Evolutionary conservation across 345 rosid genomes (phyloP).

Genomic region (Euclidium syriacum): DNA sequence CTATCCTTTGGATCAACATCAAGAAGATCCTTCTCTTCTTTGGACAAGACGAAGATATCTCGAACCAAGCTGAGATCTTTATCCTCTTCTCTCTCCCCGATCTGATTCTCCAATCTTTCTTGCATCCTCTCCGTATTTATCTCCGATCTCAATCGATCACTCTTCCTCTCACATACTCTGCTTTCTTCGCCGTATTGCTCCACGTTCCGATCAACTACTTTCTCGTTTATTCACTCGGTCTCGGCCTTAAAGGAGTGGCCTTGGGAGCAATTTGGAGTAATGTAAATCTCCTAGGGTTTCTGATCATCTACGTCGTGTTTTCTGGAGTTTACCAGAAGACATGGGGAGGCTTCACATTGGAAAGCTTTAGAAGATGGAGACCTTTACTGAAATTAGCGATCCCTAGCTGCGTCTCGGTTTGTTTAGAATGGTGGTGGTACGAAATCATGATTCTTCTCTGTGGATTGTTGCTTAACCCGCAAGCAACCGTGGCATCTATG

Average conservation of each 20-base stretch:
- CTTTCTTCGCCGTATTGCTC: slow-evolving; percentile 51
- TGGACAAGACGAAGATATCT: slow-evolving; percentile 58
- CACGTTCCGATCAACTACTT: slow-evolving; percentile 67
- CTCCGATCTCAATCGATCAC: slow-evolving; percentile 72
- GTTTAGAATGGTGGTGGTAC: slow-evolving; percentile 99
- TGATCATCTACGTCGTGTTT: slow-evolving; percentile 49
- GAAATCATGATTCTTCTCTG: slow-evolving; percentile 84
- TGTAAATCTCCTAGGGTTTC: slow-evolving; percentile 50
- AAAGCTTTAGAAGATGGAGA: slow-evolving; percentile 58
- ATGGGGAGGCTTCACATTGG: slow-evolving; percentile 57
- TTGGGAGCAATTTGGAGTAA: slow-evolving; percentile 68
- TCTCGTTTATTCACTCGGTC: slow-evolving; percentile 48
- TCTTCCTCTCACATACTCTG: slow-evolving; percentile 60
- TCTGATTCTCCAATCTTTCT: slow-evolving; percentile 55
- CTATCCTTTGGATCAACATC: slow-evolving; percentile 73
- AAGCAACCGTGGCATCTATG: slow-evolving; percentile 81
- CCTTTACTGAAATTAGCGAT: slow-evolving; percentile 49
- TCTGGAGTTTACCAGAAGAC: slow-evolving; percentile 54
- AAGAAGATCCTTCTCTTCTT: slow-evolving; percentile 50
- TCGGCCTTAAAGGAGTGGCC: slow-evolving; percentile 75
- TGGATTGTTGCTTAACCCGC: slow-evolving; percentile 63
- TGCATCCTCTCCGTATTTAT: slow-evolving; percentile 77
- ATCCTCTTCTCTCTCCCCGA: slow-evolving; percentile 77
- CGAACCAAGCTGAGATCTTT: slow-evolving; percentile 56
- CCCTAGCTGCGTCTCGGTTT: slow-evolving; percentile 87